phyloP scores from a whole-genome alignment of 306 rosid genomes.

The Cicer pinnatifidum region DNA sequence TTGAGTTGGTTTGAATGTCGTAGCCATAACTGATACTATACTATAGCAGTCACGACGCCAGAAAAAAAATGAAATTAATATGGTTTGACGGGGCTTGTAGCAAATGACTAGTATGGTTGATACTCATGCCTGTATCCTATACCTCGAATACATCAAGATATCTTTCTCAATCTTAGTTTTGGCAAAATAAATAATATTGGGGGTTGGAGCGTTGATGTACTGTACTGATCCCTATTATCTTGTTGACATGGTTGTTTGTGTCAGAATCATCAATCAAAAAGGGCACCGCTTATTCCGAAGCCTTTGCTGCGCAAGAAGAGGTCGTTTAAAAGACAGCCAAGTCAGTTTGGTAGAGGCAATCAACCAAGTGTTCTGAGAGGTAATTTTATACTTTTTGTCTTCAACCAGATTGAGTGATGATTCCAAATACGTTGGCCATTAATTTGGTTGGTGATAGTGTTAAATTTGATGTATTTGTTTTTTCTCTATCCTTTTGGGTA shows the following conservation, averaged over 20 bases:
- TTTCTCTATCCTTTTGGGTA: background rate
- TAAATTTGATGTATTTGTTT: constrained; percentile 20
- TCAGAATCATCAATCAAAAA: constrained; percentile 69
- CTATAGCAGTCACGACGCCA: background rate
- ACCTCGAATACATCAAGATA: constrained; percentile 1
- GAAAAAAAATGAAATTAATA: background rate
- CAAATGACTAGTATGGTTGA: background rate
- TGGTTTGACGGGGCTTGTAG: constrained; percentile 2
- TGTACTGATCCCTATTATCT: background rate
- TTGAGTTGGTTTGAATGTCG: background rate
- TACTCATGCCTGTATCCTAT: background rate
- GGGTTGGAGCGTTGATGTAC: constrained; percentile 9
- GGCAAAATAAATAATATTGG: background rate
- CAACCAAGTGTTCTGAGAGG: constrained; percentile 68
- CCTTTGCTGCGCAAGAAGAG: constrained; percentile 70
- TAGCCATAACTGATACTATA: background rate
- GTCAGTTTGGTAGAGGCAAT: constrained; percentile 66
- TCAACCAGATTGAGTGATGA: background rate
- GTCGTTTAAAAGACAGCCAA: constrained; percentile 74
- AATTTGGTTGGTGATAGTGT: constrained; percentile 3
- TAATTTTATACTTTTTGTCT: constrained; percentile 40
- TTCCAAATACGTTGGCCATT: background rate
- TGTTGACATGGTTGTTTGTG: constrained; percentile 29
- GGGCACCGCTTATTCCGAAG: constrained; percentile 62
- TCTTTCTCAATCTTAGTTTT: constrained; percentile 8